Percentiles rank a stretch among this genome's conserved stretches.
Conservation (phyloP, 2,329 filamentous ascomycete species). For the Ophiostoma piceae region DNA sequence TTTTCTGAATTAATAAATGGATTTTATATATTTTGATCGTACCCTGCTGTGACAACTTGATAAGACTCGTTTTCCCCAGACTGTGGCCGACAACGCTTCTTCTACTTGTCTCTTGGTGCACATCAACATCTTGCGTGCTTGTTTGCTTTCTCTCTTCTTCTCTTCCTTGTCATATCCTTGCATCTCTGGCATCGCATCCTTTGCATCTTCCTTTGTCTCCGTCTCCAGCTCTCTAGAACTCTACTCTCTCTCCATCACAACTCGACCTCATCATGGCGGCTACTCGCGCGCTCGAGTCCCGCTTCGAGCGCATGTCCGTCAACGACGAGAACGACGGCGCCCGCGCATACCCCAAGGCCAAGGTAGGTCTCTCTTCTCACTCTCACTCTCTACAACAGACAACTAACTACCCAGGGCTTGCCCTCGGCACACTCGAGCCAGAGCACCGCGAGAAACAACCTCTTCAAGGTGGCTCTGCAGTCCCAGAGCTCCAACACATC, state of each 20-base stretch:
- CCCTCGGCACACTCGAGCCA: slow-evolving; percentile 43
- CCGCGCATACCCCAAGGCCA: slow-evolving; percentile 63
- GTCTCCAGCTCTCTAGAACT: neutral
- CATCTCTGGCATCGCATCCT: neutral
- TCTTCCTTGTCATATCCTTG: neutral
- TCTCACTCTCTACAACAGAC: neutral
- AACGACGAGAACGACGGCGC: slow-evolving; percentile 74
- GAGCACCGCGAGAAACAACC: slow-evolving; percentile 64
- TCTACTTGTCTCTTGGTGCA: slow-evolving; percentile 8
- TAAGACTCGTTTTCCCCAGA: slow-evolving; percentile 10
- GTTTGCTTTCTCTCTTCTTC: neutral
- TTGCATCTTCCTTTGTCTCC: neutral
- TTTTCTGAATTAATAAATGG: neutral
- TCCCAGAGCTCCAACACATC: slow-evolving; percentile 65
- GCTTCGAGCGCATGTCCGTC: slow-evolving; percentile 84
- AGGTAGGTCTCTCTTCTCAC: slow-evolving; percentile 51
- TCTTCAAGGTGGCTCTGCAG: slow-evolving; percentile 81
- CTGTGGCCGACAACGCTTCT: neutral
- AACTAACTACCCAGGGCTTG: slow-evolving; percentile 23
- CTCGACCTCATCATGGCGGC: slow-evolving; percentile 49
- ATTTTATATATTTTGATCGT: neutral
- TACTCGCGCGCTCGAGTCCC: slow-evolving; percentile 72
- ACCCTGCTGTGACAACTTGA: neutral
- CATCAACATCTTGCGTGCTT: slow-evolving; percentile 7
- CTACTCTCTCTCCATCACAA: neutral